Conservation (phyloP, 2,329 filamentous ascomycete species). For the Arthrobotrys megalospora region DNA sequence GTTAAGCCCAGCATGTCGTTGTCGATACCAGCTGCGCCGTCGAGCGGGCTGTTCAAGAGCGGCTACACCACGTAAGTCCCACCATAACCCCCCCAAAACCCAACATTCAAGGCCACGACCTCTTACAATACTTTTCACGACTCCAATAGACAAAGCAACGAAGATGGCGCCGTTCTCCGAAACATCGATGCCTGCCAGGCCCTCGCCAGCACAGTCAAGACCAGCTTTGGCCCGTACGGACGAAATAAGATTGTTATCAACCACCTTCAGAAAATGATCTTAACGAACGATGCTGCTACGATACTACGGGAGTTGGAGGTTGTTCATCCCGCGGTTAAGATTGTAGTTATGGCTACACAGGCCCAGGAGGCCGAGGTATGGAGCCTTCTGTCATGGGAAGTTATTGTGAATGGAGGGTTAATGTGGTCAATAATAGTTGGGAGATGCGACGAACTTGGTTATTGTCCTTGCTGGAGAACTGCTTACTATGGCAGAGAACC, state of each 20-base stretch:
- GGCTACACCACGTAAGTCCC: slow-evolving; percentile 89
- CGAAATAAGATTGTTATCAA: slow-evolving; percentile 99
- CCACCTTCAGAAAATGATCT: slow-evolving; percentile 99
- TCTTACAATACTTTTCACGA: slow-evolving; percentile 58
- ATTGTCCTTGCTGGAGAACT: slow-evolving; percentile 96
- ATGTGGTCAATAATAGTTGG: slow-evolving; percentile 74
- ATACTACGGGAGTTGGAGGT: slow-evolving; percentile 98
- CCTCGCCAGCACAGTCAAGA: slow-evolving; percentile 96
- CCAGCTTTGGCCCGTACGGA: slow-evolving; percentile 95
- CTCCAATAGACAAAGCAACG: slow-evolving; percentile 86
- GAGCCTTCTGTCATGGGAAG: neutral
- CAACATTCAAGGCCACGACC: slow-evolving; percentile 5
- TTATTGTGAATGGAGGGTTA: neutral
- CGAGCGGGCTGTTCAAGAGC: slow-evolving; percentile 92
- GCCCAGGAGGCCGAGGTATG: slow-evolving; percentile 89
- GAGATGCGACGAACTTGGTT: slow-evolving; percentile 96
- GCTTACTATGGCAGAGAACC: slow-evolving; percentile 95
- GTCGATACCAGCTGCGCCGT: slow-evolving; percentile 93
- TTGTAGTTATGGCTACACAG: slow-evolving; percentile 98
- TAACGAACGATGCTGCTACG: slow-evolving; percentile 97
- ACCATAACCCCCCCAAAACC: slow-evolving; percentile 51
- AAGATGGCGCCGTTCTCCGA: slow-evolving; percentile 97
- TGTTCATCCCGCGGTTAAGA: slow-evolving; percentile 96
- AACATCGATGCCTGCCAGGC: slow-evolving; percentile 99
- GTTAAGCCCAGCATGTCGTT: slow-evolving; percentile 82